Percentiles rank a stretch among this genome's conserved stretches.
Evolutionary conservation across 2,329 filamentous ascomycete species (phyloP).

Genomic region (Apiospora arundinis): DNA sequence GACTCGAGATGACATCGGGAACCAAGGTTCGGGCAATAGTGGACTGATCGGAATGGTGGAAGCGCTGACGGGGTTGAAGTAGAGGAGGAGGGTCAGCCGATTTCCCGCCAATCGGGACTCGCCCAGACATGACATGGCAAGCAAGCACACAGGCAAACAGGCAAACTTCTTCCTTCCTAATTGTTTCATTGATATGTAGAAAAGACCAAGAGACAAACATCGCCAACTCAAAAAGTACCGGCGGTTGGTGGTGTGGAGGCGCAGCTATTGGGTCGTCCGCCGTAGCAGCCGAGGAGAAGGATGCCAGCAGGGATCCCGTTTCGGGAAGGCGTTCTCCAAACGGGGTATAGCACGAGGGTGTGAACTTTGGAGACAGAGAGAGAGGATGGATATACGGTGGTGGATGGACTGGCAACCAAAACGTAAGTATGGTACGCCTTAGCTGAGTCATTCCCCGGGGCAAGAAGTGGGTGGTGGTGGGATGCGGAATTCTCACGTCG

Average conservation of each 20-base stretch:
- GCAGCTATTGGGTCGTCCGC: slow-evolving; percentile 9
- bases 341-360: slow-evolving; percentile 5
- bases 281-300: slow-evolving; percentile 10
- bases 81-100: slow-evolving; percentile 12
- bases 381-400: not conserved
- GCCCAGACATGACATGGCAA: not conserved
- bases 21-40: not conserved
- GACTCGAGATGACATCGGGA: not conserved
- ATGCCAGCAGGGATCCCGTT: slow-evolving; percentile 8
- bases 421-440: slow-evolving; percentile 2
- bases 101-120: not conserved
- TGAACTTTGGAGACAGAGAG: not conserved
- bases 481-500: not conserved
- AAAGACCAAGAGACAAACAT: not conserved
- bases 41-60: not conserved
- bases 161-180: not conserved
- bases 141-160: not conserved
- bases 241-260: slow-evolving; percentile 15
- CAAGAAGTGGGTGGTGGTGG: not conserved
- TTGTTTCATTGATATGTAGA: too few relatives aligned
- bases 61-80: not conserved
- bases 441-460: slow-evolving; percentile 8
- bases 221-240: not conserved
- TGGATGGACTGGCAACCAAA: not conserved
- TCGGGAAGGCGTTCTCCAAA: slow-evolving; percentile 16